phyloP scores from a whole-genome alignment of 1,139 yeast species.

The Keqinozyma sinolaborantium region DNA sequence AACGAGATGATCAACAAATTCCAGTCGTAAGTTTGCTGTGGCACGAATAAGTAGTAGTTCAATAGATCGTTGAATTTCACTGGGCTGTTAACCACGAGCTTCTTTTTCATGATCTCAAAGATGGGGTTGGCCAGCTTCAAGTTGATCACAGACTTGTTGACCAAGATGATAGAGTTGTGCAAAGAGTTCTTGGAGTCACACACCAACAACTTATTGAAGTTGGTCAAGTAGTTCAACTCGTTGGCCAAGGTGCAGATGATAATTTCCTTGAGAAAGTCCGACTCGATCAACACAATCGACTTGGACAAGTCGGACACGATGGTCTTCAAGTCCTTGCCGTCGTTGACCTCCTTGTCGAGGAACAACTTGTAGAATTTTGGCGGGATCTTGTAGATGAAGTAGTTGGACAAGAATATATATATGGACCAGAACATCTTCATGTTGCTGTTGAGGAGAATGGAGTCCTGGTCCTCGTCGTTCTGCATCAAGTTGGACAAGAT shows the following conservation, averaged over 20 bases:
- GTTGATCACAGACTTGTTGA: constrained; percentile 37
- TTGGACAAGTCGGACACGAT: constrained; percentile 27
- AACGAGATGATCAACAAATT: constrained; percentile 34
- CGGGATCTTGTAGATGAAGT: constrained; percentile 30
- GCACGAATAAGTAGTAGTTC: constrained; percentile 38
- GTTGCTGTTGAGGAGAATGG: constrained; percentile 8
- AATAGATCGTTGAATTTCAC: constrained; percentile 42
- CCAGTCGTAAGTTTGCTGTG: constrained; percentile 37
- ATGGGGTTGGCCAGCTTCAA: constrained; percentile 12
- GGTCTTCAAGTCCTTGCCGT: constrained; percentile 11
- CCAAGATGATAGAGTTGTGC: constrained; percentile 46
- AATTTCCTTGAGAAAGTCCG: constrained; percentile 29
- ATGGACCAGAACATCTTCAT: constrained; percentile 41
- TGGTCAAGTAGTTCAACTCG: constrained; percentile 36
- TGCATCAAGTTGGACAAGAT: constrained; percentile 21
- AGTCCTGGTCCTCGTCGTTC: constrained; percentile 3
- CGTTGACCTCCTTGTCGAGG: constrained; percentile 18
- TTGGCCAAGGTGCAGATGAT: constrained; percentile 37
- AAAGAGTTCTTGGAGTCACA: constrained; percentile 38
- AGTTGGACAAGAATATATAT: constrained; percentile 37
- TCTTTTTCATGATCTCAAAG: constrained; percentile 40
- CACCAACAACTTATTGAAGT: constrained; percentile 25
- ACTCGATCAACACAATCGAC: constrained; percentile 16
- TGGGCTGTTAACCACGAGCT: constrained; percentile 42
- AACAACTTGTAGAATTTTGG: constrained; percentile 34